Conservation (phyloP, 805 yeast species). For the Kodamaea neixiangensis region DNA sequence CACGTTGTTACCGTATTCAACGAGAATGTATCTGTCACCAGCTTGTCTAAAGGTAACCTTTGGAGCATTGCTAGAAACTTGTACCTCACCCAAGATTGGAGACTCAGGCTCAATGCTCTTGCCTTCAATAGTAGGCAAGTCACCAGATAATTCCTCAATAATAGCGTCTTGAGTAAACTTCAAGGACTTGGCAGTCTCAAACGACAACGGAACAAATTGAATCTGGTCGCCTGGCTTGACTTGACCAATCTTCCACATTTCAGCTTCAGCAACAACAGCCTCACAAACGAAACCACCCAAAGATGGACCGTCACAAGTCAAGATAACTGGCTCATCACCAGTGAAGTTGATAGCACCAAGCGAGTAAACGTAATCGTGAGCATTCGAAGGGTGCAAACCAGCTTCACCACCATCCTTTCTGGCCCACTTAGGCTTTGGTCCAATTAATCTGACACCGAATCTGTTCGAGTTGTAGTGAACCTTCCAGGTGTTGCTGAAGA, state of each 20-base stretch:
- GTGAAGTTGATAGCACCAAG: conserved; percentile 96
- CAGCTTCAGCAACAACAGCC: conserved; percentile 93
- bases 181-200: conserved; percentile 65
- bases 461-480: conserved; percentile 96
- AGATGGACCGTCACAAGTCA: conserved; percentile 97
- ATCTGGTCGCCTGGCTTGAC: conserved; percentile 91
- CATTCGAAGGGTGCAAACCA: conserved; percentile 97
- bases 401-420: conserved; percentile 96
- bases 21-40: conserved; percentile 89
- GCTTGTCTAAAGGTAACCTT: conserved; percentile 89
- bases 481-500: conserved; percentile 82
- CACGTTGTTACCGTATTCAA: conserved; percentile 88
- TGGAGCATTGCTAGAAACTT: conserved; percentile 57
- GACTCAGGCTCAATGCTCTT: conserved; percentile 46
- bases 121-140: conserved; percentile 34
- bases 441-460: conserved; percentile 91
- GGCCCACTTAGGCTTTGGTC: conserved; percentile 98
- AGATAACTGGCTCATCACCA: conserved; percentile 97
- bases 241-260: conserved; percentile 98
- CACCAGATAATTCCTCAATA: conserved; percentile 49
- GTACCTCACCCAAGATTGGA: conserved; percentile 65
- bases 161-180: conserved; percentile 60
- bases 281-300: conserved; percentile 97
- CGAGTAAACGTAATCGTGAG: conserved; percentile 96
- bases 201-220: conserved; percentile 75